Evolutionary conservation across 495 filamentous ascomycete genomes (phyloP).

Genomic region (Daldinia bambusicola): DNA sequence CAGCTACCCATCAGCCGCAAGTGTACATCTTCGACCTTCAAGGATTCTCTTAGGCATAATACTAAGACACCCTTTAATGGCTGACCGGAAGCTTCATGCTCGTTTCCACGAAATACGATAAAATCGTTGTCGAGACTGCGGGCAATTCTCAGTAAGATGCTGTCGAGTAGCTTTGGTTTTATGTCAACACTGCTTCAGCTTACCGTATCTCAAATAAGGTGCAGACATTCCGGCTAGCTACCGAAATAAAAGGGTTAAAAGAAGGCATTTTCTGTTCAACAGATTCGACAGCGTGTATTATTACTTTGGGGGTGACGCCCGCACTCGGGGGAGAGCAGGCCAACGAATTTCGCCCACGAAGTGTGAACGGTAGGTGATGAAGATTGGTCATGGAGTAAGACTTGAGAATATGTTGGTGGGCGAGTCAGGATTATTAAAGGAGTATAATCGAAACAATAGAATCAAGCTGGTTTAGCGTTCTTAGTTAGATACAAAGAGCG

Average conservation of each 20-base stretch:
- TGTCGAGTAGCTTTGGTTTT: conserved; percentile 1
- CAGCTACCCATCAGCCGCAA: conserved; percentile 76
- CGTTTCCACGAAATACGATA: conserved; percentile 78
- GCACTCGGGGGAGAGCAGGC: conserved; percentile 34
- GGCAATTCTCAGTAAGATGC: conserved; percentile 27
- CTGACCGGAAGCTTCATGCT: conserved; percentile 79
- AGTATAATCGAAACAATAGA: conserved; percentile 13
- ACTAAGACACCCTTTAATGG: conserved; percentile 78
- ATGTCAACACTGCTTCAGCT: conserved; percentile 36
- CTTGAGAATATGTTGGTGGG: conserved; percentile 20
- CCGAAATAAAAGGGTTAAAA: conserved; percentile 61
- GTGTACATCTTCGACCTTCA: conserved; percentile 77
- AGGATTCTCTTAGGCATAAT: conserved; percentile 73
- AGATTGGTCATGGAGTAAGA: conserved; percentile 35
- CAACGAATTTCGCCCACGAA: conserved; percentile 36
- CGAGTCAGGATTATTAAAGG: conserved; percentile 36
- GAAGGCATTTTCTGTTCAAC: conserved; percentile 55
- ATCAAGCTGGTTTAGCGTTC: conserved; percentile 22
- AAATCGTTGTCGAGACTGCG: conserved; percentile 80
- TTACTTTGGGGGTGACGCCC: conserved; percentile 32
- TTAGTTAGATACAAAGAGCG: conserved; percentile 40
- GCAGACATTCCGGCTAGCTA: conserved; percentile 53
- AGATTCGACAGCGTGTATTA: conserved; percentile 37
- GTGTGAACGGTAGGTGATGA: conserved; percentile 40
- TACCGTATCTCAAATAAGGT: conserved; percentile 67